Conservation (phyloP, 164 flowering plant species). For the Piper longum region DNA sequence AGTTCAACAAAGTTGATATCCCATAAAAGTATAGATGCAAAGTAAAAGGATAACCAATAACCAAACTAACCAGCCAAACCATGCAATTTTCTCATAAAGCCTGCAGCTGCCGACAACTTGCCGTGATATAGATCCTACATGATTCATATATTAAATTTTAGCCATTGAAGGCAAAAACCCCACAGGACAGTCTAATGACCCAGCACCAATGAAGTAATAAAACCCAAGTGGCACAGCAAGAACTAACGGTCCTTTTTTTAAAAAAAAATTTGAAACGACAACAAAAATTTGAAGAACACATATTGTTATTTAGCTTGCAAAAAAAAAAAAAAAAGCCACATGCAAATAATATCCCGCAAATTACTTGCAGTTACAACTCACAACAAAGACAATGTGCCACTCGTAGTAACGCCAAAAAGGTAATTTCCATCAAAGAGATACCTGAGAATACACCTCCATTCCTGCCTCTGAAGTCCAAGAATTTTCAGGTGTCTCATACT, state of each 20-base stretch:
- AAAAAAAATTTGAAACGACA: background rate
- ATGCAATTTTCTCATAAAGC: constrained; percentile 45
- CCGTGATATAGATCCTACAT: constrained; percentile 27
- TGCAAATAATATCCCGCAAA: background rate
- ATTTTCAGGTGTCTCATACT: constrained; percentile 27
- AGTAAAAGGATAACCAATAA: background rate
- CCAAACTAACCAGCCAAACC: constrained; percentile 32
- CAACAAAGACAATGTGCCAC: background rate
- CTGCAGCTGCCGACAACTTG: constrained; percentile 36
- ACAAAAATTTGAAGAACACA: background rate
- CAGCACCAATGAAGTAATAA: background rate
- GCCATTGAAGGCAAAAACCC: background rate
- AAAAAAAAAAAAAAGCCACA: background rate
- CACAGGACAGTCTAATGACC: background rate
- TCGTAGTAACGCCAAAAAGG: background rate
- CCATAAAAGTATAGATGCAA: background rate
- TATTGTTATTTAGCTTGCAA: background rate
- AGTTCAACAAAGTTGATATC: too few species aligned
- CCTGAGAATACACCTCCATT: constrained; percentile 26
- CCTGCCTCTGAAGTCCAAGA: constrained; percentile 27
- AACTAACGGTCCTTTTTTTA: background rate
- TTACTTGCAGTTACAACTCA: background rate
- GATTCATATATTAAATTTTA: background rate
- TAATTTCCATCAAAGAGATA: constrained; percentile 2
- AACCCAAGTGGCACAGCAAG: background rate